Evolutionary conservation across 805 yeast genomes (phyloP).

Genomic region (Zygosaccharomyces siamensis): DNA sequence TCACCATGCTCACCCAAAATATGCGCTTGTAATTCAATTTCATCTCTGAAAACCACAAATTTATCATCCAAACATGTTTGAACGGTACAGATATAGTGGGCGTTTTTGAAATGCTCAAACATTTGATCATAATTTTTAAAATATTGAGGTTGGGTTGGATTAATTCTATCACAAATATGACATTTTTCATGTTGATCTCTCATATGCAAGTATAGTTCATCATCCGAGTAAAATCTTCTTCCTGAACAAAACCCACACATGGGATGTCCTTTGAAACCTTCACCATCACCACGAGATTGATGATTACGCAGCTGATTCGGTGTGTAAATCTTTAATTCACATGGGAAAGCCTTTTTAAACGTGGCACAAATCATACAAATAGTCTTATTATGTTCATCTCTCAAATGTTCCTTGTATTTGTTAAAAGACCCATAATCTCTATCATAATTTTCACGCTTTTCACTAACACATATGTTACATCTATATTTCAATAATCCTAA

Average conservation of each 20-base stretch:
- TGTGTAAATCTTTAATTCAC: conserved; percentile 61
- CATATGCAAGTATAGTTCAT: conserved; percentile 78
- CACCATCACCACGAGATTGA: conserved; percentile 64
- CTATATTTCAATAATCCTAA: conserved; percentile 46
- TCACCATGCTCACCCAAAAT: conserved; percentile 69
- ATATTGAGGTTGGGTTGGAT: conserved; percentile 61
- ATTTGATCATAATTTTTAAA: conserved; percentile 72
- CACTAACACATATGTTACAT: conserved; percentile 48
- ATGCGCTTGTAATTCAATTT: conserved; percentile 81
- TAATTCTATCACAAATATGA: conserved; percentile 74
- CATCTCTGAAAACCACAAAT: conserved; percentile 87
- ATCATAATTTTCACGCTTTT: conserved; percentile 11
- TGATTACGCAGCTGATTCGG: conserved; percentile 63
- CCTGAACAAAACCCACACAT: conserved; percentile 74
- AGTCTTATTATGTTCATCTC: conserved; percentile 53
- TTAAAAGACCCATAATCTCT: conserved; percentile 47
- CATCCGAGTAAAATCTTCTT: conserved; percentile 77
- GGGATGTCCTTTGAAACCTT: conserved; percentile 87
- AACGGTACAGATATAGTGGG: conserved; percentile 75
- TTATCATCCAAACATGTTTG: conserved; percentile 78
- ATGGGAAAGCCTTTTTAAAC: conserved; percentile 72
- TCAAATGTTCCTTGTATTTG: conserved; percentile 60
- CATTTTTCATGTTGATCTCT: conserved; percentile 84
- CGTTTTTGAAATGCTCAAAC: conserved; percentile 64
- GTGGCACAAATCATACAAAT: conserved; percentile 73